Evolutionary conservation across 78 protist genomes (phyloP), one percentile per base, ranked within the genome.

Genomic region (Dictyostelium purpureum): DNA sequence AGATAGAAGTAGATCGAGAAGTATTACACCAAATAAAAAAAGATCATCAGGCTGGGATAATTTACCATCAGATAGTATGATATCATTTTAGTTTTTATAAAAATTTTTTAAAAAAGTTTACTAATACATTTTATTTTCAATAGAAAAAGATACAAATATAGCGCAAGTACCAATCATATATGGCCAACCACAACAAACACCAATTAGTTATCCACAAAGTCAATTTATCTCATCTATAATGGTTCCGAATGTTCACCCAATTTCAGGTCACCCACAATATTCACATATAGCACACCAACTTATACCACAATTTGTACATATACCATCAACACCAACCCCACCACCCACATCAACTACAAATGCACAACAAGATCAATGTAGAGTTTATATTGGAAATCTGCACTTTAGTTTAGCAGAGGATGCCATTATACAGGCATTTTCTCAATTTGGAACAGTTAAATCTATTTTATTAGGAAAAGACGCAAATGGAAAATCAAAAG

Each of bases 311-410:
- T 10, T 47, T 47, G 10, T 47, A 63, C 26, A 21, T 10, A 10
- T 21, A 6, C 31, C 2, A 21, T 40, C 26, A 67, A 21, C 75
- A 40, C n/a, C 52, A 37, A 63, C 11, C 4, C 56, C 38, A 42
- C 65, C 12, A 61, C 51, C 38, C 38, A 6, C 10, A 24, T 59
- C 56, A 61, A 69, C n/a, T n/a, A n/a, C 38, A 66, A 33, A 38
- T 33, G 18, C 16, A 43, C 52, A 79, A 38, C 76, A 73, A 47
- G 56, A 24, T 35, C 92, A 85, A 57, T 73, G 77, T 3, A 70
- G 92, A 35, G 73, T 85, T 21, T 85, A 85, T 59, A 69, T 85
- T 85, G 92, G 92, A 14, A 85, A 69, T 61, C 57, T 85, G 11
- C 71, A 85, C 47, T 85, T 85, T 77, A 85, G 38, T 51, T 57